A percentile compares a stretch with the other conserved stretches of the same genome.
These are phyloP conservation scores for Zoysia japonica DNA, from an alignment of 176 grass and related monocot genomes.

Conservation along the genomic window DNA sequence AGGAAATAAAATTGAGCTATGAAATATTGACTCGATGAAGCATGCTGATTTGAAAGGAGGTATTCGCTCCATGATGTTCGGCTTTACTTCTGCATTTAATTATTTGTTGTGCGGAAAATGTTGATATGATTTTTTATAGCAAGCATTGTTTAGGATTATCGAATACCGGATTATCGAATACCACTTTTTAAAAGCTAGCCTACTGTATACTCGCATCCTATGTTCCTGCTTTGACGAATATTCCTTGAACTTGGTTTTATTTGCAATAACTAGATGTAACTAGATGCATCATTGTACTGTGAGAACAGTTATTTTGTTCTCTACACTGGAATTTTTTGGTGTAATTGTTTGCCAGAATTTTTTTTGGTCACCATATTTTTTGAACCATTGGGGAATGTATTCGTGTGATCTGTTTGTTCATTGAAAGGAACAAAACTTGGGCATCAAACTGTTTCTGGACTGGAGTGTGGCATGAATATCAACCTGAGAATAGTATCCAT, in stretches of 20 bases:
- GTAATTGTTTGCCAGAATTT: slow-evolving; percentile 10
- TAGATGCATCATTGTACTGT: not conserved
- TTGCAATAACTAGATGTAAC: slow-evolving; percentile 29
- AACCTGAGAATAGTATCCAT: not conserved
- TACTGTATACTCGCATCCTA: slow-evolving; percentile 15
- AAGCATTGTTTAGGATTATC: slow-evolving; percentile 21
- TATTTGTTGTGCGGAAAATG: slow-evolving; percentile 37
- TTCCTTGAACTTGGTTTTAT: slow-evolving; percentile 13
- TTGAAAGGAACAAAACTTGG: not conserved
- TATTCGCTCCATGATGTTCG: slow-evolving; percentile 41
- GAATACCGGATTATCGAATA: slow-evolving; percentile 25
- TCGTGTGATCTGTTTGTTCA: not conserved
- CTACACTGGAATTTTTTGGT: not conserved
- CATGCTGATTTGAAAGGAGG: slow-evolving; percentile 35
- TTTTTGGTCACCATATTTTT: slow-evolving; percentile 16
- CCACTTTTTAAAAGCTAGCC: slow-evolving; percentile 28
- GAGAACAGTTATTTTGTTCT: slow-evolving; percentile 14
- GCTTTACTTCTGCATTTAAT: slow-evolving; percentile 36
- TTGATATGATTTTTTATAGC: slow-evolving; percentile 34
- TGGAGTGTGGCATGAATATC: not conserved
- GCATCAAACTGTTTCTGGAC: not conserved
- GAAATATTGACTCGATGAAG: slow-evolving; percentile 39
- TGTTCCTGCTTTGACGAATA: not conserved
- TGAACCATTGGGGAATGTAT: not conserved
- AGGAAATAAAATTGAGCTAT: slow-evolving; percentile 41